Evolutionary conservation across 768 basidiomycete species (phyloP), one percentile per base, ranked within the genome.

Genomic region (Lentinula sp.): DNA sequence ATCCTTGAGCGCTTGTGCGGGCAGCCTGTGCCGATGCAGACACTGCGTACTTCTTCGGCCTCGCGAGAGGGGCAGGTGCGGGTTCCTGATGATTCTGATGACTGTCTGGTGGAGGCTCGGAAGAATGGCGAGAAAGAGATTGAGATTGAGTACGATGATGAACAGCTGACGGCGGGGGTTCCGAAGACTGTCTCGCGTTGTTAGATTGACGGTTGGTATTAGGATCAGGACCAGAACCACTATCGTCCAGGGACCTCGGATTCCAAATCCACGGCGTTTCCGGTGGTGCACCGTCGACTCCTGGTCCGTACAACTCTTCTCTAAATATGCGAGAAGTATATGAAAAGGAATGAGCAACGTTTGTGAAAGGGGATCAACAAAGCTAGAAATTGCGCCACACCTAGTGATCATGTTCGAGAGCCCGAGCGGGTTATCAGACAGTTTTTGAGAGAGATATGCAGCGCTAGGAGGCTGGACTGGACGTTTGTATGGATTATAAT

Each of bases 211-310:
- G 51, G 58, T 46, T 64, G 53, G 36, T 60, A 62, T 45, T 50
- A 58, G 58, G 54, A 23, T 70, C 51, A 39, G 63, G 64, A 18
- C 69, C 71, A 32, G 76, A 64, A 18, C 69, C 71, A 32, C 76
- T 72, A 37, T 75, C 68, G 8, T 68, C 62, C 20, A 85, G 73
- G 60, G 74, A 73, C 39, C 77, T 68, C 28, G 86, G 82, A 70
- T 79, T 85, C 89, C 89, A 91, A 60, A 89, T 79, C 88, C 88
- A 91, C 7, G 89, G 89, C 0, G 89, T 90, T 13, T 80, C 59
- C 6, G 59, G 76, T 6, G 76, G 73, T 15, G 72, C 73, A 16
- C 73, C 73, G 18, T 75, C 73, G 50, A 68, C 67, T 36, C 71
- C 67, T 10, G 70, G 69, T 10, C 70, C 72, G 39, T 73, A 70